phyloP scores from a whole-genome alignment of 257 asterid genomes.

The Linderniella brevidens region DNA sequence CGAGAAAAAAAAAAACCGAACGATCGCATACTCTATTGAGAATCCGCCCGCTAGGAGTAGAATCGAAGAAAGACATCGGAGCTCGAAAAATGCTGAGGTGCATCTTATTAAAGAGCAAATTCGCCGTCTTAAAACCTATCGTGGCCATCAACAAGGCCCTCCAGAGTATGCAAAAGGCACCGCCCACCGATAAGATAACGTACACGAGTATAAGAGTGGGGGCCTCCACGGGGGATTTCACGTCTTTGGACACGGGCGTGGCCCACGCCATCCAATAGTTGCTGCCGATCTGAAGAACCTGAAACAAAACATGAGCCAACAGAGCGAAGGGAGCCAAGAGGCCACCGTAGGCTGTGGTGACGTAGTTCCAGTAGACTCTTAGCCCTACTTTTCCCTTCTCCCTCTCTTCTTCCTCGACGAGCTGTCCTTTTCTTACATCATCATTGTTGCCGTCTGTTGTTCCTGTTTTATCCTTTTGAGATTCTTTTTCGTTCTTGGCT shows the following conservation, averaged over 20 bases:
- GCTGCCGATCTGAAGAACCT: slow-evolving; percentile 74
- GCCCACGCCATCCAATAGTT: slow-evolving; percentile 99
- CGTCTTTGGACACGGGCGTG: slow-evolving; percentile 63
- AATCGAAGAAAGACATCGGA: slow-evolving; percentile 90
- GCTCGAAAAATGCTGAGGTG: slow-evolving; percentile 63
- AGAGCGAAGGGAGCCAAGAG: slow-evolving; percentile 65
- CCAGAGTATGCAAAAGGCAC: slow-evolving; percentile 47
- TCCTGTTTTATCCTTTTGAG: slow-evolving; percentile 12
- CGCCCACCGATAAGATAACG: slow-evolving; percentile 46
- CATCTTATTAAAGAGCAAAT: slow-evolving; percentile 58
- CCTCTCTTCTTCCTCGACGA: slow-evolving; percentile 90
- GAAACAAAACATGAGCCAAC: slow-evolving; percentile 48
- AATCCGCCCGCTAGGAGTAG: slow-evolving; percentile 94
- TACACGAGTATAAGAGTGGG: slow-evolving; percentile 66
- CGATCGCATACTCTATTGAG: slow-evolving; percentile 51
- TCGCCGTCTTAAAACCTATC: slow-evolving; percentile 61
- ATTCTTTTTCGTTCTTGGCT: slow-evolving; percentile 15
- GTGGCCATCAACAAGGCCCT: slow-evolving; percentile 42
- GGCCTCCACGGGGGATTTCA: slow-evolving; percentile 33
- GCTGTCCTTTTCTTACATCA: slow-evolving; percentile 32
- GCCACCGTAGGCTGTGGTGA: slow-evolving; percentile 75
- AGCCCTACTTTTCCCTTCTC: slow-evolving; percentile 73
- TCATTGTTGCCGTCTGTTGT: slow-evolving; percentile 19
- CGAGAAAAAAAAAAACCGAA: not conserved
- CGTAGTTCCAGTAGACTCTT: slow-evolving; percentile 67